These are phyloP conservation scores for Lignosus rhinocerotis DNA, from an alignment of 1,284 basidiomycete species.

Conservation along the genomic window DNA sequence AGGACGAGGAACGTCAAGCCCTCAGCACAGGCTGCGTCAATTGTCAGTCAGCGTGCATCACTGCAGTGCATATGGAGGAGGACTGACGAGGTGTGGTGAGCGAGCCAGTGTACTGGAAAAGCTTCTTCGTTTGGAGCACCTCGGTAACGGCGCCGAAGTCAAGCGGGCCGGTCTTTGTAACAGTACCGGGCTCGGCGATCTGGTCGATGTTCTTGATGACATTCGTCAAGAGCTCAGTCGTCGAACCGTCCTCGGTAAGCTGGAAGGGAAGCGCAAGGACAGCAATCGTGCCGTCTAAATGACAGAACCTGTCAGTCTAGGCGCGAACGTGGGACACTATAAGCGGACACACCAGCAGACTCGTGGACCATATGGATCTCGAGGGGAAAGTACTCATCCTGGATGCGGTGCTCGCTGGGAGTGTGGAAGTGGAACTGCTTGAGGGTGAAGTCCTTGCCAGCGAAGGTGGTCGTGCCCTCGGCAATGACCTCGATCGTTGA, in stretches of 20 bases:
- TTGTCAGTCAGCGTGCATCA: not conserved
- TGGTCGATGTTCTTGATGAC: constrained; percentile 1
- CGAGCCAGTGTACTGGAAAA: constrained; percentile 2
- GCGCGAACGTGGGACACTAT: too few relatives aligned
- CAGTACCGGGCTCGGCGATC: not conserved
- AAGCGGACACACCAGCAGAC: not conserved
- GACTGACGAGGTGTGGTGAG: not conserved
- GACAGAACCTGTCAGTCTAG: not conserved
- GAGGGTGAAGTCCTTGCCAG: not conserved
- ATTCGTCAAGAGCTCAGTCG: not conserved
- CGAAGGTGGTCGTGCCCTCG: not conserved
- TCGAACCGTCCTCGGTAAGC: not conserved
- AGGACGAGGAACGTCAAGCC: constrained; percentile 1
- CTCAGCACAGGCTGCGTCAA: not conserved
- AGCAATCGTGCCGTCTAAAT: not conserved
- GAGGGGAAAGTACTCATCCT: constrained; percentile 2
- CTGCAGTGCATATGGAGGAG: not conserved
- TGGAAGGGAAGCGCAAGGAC: constrained; percentile 1
- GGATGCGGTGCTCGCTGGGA: constrained; percentile 2
- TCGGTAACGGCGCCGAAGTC: not conserved
- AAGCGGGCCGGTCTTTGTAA: constrained; percentile 1
- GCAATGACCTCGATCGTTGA: constrained; percentile 2
- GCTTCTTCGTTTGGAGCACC: constrained; percentile 1
- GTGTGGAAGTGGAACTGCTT: constrained; percentile 6
- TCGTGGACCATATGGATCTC: constrained; percentile 3